Conservation (phyloP, 768 basidiomycete species). For the Boletus edulis region DNA sequence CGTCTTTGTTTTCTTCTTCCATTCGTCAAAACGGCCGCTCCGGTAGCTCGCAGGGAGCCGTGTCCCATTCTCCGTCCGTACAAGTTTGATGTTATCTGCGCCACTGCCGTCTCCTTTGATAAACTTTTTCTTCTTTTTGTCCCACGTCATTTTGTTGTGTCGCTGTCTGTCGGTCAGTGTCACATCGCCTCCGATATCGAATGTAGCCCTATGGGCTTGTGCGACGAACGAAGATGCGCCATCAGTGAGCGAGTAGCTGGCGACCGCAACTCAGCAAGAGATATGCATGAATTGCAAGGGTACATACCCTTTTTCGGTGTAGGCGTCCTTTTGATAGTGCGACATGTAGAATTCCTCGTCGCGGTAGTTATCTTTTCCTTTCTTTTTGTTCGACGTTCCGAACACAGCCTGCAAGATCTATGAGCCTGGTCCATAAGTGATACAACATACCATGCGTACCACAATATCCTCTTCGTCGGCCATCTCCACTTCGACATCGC, state of each 20-base stretch:
- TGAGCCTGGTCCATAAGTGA: constrained; percentile 2
- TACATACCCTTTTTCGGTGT: constrained; percentile 85
- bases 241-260: constrained; percentile 84
- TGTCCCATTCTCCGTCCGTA: constrained; percentile 89
- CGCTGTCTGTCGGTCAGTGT: constrained; percentile 54
- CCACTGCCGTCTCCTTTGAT: constrained; percentile 82
- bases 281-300: neutral
- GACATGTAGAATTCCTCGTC: constrained; percentile 92
- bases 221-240: constrained; percentile 83
- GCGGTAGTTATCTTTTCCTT: constrained; percentile 49
- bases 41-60: constrained; percentile 89
- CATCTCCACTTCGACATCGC: constrained; percentile 52
- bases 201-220: constrained; percentile 75
- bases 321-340: constrained; percentile 83
- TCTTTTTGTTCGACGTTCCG: constrained; percentile 47
- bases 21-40: constrained; percentile 93
- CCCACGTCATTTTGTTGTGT: constrained; percentile 74
- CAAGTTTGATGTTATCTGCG: constrained; percentile 91
- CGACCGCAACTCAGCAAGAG: neutral
- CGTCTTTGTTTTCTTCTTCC: constrained; percentile 79
- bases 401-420: constrained; percentile 57
- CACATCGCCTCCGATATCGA: constrained; percentile 81
- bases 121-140: constrained; percentile 95
- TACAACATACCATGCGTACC: constrained; percentile 39
- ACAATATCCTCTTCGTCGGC: constrained; percentile 77